Percentiles rank a stretch among this genome's conserved stretches.
Evolutionary conservation across 1,284 basidiomycete genomes (phyloP).

Genomic region (Trametes hirsuta): DNA sequence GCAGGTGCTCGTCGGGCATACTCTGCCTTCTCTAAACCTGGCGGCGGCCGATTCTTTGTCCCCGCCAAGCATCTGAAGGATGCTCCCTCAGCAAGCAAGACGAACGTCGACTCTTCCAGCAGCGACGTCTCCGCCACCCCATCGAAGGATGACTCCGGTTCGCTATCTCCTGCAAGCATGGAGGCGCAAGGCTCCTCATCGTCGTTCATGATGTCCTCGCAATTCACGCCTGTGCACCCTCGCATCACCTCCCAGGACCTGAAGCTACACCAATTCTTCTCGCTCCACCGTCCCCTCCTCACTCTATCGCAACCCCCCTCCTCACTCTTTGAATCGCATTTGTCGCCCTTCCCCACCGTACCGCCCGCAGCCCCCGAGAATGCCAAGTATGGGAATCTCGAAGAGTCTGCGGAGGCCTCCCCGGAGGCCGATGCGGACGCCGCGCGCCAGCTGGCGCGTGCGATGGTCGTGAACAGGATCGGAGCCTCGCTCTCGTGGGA

Average conservation of each 20-base stretch:
- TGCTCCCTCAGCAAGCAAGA: constrained; percentile 28
- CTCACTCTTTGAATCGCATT: constrained; percentile 57
- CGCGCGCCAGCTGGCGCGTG: constrained; percentile 70
- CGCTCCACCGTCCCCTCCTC: constrained; percentile 73
- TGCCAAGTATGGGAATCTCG: constrained; percentile 38
- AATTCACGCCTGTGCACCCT: constrained; percentile 48
- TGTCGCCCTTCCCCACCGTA: constrained; percentile 23
- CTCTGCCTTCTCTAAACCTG: constrained; percentile 78
- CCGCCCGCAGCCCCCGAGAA: constrained; percentile 15
- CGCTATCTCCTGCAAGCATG: constrained; percentile 14
- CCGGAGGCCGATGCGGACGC: constrained; percentile 75
- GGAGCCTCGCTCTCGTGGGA: constrained; percentile 69
- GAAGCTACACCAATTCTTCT: constrained; percentile 79
- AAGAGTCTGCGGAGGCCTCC: constrained; percentile 55
- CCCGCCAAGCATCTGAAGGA: constrained; percentile 58
- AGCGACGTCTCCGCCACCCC: constrained; percentile 25
- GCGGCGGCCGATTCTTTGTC: constrained; percentile 75
- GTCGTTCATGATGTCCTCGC: constrained; percentile 24
- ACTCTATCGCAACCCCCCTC: constrained; percentile 59
- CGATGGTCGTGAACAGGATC: constrained; percentile 65
- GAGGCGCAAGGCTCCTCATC: constrained; percentile 9
- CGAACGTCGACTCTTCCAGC: constrained; percentile 31
- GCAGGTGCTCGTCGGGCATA: constrained; percentile 60
- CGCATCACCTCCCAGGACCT: constrained; percentile 64
- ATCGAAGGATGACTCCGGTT: constrained; percentile 29